Conservation (phyloP, 305 asterid species). For the Solanum hybrid region DNA sequence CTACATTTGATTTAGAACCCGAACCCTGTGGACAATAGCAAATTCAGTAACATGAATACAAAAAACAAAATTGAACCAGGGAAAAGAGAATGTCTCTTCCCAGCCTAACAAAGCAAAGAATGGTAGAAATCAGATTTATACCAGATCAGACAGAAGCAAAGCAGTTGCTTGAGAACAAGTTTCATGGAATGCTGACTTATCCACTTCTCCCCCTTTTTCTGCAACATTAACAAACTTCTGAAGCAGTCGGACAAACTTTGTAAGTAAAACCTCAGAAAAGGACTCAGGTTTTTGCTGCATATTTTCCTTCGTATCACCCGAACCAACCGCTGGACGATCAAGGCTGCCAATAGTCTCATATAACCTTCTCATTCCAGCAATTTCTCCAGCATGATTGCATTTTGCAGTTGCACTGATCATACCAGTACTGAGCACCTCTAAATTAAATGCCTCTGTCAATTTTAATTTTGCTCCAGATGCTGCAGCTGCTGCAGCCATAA, state of each 20-base stretch:
- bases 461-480: conserved; percentile 96
- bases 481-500: conserved; percentile 98
- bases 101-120: not conserved
- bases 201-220: conserved; percentile 86
- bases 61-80: conserved; percentile 5
- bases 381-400: conserved; percentile 99
- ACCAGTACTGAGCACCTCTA: conserved; percentile 97
- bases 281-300: conserved; percentile 49
- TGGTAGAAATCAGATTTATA: conserved; percentile 10
- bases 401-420: conserved; percentile 93
- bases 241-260: conserved; percentile 72
- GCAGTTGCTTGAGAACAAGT: conserved; percentile 99
- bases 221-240: conserved; percentile 79
- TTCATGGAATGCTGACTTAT: conserved; percentile 82
- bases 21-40: conserved; percentile 55
- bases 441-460: conserved; percentile 79
- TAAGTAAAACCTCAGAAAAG: conserved; percentile 72
- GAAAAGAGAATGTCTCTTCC: not conserved
- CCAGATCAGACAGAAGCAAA: conserved; percentile 89
- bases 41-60: conserved; percentile 9
- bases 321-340: conserved; percentile 44
- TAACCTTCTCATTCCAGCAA: conserved; percentile 97
- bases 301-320: conserved; percentile 28
- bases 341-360: conserved; percentile 74
- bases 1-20: conserved; percentile 56